Conservation (phyloP, 331 rosid genomes). For the Quercus tomentella region DNA sequence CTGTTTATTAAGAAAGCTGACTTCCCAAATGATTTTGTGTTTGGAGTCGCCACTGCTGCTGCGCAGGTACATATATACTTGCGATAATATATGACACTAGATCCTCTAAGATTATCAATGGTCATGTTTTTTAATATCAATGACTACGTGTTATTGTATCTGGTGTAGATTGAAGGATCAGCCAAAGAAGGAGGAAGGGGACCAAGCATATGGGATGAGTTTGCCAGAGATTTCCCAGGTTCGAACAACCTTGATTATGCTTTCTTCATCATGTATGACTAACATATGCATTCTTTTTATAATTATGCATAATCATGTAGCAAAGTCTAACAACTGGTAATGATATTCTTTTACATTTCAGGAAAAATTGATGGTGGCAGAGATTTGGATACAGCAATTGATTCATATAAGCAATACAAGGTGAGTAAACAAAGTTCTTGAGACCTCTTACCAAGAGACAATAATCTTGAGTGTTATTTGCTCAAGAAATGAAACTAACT, state of each 20-base stretch:
- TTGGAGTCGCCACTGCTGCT: slow-evolving; percentile 31
- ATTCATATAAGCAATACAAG: slow-evolving; percentile 23
- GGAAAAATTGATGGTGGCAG: slow-evolving; percentile 5
- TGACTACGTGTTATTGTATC: not conserved
- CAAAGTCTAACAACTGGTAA: too few relatives aligned
- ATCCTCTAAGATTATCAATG: too few relatives aligned
- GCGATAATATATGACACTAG: not conserved
- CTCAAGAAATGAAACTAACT: not conserved
- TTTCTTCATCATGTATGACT: not conserved
- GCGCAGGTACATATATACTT: slow-evolving; percentile 3
- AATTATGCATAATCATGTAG: too few relatives aligned
- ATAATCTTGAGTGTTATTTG: not conserved
- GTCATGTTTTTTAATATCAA: not conserved
- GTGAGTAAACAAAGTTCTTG: not conserved
- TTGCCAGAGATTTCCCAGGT: slow-evolving; percentile 13
- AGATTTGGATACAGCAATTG: not conserved
- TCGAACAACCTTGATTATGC: not conserved
- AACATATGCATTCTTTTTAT: not conserved
- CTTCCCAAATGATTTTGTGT: slow-evolving; percentile 25
- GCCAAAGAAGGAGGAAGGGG: slow-evolving; percentile 20
- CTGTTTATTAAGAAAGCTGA: slow-evolving; percentile 6
- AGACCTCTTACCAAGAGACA: not conserved
- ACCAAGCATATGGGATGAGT: slow-evolving; percentile 30
- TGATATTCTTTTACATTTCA: not conserved
- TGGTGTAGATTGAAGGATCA: slow-evolving; percentile 31